Percentiles rank a stretch among this genome's conserved stretches.
These are phyloP conservation scores for Cucurbita pepo DNA, from an alignment of 306 rosid genomes.

Conservation along the genomic window DNA sequence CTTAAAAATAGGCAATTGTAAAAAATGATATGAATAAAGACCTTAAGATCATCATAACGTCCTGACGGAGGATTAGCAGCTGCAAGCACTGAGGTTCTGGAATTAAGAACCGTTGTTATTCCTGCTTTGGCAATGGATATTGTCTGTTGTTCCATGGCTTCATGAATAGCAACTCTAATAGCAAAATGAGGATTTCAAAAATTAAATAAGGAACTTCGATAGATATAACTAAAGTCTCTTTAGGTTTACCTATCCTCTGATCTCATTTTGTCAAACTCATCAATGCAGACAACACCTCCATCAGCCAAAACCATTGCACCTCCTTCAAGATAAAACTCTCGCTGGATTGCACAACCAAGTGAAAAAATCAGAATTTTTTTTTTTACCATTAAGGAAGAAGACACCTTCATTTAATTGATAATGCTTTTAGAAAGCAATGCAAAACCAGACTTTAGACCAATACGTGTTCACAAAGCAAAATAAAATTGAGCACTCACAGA, in stretches of 20 bases:
- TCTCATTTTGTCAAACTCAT: slow-evolving; percentile 98
- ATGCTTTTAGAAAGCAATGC: neutral
- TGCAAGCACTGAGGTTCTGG: slow-evolving; percentile 97
- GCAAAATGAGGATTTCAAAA: slow-evolving; percentile 5
- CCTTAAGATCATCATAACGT: slow-evolving; percentile 99
- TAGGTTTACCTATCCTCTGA: slow-evolving; percentile 79
- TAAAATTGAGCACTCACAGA: slow-evolving; percentile 42
- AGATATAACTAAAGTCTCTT: slow-evolving; percentile 6
- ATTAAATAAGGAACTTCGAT: neutral
- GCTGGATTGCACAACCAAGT: slow-evolving; percentile 29
- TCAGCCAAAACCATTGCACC: slow-evolving; percentile 99
- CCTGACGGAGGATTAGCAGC: slow-evolving; percentile 99
- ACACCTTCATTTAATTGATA: neutral
- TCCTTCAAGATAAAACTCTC: slow-evolving; percentile 99
- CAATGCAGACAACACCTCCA: slow-evolving; percentile 98
- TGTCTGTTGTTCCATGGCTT: slow-evolving; percentile 99
- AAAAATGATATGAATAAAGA: neutral
- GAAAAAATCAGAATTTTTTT: slow-evolving; percentile 11
- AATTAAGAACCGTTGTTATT: slow-evolving; percentile 94
- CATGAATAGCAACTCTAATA: slow-evolving; percentile 90
- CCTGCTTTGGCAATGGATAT: slow-evolving; percentile 99
- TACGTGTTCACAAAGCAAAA: slow-evolving; percentile 2
- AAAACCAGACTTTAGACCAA: slow-evolving; percentile 5
- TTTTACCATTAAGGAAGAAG: neutral
- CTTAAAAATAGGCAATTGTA: neutral